Conservation (phyloP, 116 monocot species). For the Phalaenopsis hybrid region DNA sequence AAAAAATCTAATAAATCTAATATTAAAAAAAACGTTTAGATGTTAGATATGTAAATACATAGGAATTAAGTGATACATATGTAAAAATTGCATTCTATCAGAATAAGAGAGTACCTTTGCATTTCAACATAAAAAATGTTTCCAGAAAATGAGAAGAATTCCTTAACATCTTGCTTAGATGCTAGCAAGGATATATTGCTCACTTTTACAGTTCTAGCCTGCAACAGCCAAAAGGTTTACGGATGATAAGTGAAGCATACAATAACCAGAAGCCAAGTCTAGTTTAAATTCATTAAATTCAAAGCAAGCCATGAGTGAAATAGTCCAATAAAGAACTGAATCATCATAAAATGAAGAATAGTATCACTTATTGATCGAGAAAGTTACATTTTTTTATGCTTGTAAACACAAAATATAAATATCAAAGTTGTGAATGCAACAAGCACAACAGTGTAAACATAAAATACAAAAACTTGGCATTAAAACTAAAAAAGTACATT, state of each 20-base stretch:
- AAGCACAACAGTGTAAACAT: neutral
- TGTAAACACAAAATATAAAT: neutral
- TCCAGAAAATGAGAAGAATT: conserved; percentile 57
- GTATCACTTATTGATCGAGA: neutral
- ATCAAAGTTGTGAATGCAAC: neutral
- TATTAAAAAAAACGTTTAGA: no score
- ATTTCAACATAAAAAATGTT: conserved; percentile 37
- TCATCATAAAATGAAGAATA: neutral
- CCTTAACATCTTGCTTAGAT: conserved; percentile 33
- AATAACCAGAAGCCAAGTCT: neutral
- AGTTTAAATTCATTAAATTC: neutral
- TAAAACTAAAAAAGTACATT: neutral
- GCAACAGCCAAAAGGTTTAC: conserved; percentile 3
- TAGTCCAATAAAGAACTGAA: neutral
- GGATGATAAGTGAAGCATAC: conserved; percentile 2
- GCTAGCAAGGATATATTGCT: conserved; percentile 40
- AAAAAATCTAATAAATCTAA: no score
- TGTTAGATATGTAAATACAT: no score
- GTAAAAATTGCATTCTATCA: neutral
- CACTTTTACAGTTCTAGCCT: conserved; percentile 43
- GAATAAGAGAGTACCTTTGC: conserved; percentile 22
- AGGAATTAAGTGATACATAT: no score
- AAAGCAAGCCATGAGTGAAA: neutral
- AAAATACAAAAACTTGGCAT: neutral
- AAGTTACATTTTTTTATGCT: neutral